Evolutionary conservation across 108 stramenopile genomes (phyloP), one percentile per base, ranked within the genome.

Genomic region (Nitzschia putrida): DNA sequence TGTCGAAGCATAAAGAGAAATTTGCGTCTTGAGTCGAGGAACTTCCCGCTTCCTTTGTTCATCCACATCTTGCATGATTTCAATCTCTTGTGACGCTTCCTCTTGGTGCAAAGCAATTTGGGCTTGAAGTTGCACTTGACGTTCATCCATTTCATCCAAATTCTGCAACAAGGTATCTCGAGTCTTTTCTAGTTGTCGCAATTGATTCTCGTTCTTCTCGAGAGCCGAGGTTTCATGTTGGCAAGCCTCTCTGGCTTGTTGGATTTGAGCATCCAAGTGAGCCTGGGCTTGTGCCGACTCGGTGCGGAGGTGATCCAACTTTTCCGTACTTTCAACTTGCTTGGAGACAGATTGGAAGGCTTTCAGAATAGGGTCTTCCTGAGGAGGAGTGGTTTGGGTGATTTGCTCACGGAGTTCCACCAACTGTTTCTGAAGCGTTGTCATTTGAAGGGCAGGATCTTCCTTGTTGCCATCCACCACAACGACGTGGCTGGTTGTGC

Each of bases 1-100:
- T 13, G 70, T 71, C 23, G 55, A 53, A 0, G 79, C 83, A 55
- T 78, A 80, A 53, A 84, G 50, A 14, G 79, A 76, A 58, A 84
- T 77, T 8, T 76, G 67, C 16, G 39, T 55, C 54, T 77, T 66
- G 39, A 84, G 54, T 4, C 74, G 74, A 12, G 79, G 79, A n/a
- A 84, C 83, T 47, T 77, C 56, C 12, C 61, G 68, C 34, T 74
- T 84, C 37, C 49, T 57, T 43, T 84, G 57, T 49, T 66, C 72
- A 21, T 84, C 83, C 16, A 84, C 72, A n/a, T 60, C 43, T 50
- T 70, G 66, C 2, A 84, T 78, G 0, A 22, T n/a, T 20, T 84
- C 83, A 26, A 78, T 56, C 53, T 74, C 65, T 23, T 84, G 63
- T 4, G 54, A 45, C 0, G 76, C 76, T 29, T 78, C 72, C 34